Conservation (phyloP, 257 asterid genomes). For the Ehretia macrophylla region DNA sequence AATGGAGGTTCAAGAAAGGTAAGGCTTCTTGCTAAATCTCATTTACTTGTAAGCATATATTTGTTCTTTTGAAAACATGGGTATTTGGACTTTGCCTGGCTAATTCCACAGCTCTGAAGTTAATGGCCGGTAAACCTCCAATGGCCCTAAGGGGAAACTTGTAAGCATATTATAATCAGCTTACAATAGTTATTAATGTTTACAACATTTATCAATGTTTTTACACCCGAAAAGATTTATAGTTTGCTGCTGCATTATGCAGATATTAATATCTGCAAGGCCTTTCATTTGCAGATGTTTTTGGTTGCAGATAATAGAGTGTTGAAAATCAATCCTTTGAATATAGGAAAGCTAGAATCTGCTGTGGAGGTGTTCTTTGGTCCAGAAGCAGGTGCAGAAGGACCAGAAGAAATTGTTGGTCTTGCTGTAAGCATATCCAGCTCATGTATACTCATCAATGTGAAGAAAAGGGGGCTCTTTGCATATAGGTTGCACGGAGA, state of each 20-base stretch:
- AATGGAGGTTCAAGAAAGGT: conserved; percentile 79
- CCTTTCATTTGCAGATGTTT: conserved; percentile 58
- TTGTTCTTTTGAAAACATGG: background rate
- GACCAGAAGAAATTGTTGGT: conserved; percentile 65
- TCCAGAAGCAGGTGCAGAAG: conserved; percentile 31
- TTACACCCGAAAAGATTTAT: too few species aligned
- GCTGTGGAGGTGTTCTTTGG: conserved; percentile 68
- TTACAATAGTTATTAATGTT: too few species aligned
- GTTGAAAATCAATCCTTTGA: conserved; percentile 51
- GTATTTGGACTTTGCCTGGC: too few species aligned
- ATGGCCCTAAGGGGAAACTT: too few species aligned
- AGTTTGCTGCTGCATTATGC: too few species aligned
- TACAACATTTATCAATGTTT: too few species aligned
- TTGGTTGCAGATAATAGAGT: conserved; percentile 84
- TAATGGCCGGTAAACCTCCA: too few species aligned
- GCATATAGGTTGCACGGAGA: conserved; percentile 56
- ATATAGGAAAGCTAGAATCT: conserved; percentile 39
- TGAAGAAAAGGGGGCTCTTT: conserved; percentile 70
- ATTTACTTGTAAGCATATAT: background rate
- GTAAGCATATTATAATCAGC: background rate
- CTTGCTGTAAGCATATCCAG: conserved; percentile 63
- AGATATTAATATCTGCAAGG: too few species aligned
- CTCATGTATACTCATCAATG: conserved; percentile 58
- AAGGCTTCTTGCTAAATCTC: conserved; percentile 13
- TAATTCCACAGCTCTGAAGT: too few species aligned